phyloP scores from a whole-genome alignment of 805 yeast genomes.

The Ogataea pilisensis region DNA sequence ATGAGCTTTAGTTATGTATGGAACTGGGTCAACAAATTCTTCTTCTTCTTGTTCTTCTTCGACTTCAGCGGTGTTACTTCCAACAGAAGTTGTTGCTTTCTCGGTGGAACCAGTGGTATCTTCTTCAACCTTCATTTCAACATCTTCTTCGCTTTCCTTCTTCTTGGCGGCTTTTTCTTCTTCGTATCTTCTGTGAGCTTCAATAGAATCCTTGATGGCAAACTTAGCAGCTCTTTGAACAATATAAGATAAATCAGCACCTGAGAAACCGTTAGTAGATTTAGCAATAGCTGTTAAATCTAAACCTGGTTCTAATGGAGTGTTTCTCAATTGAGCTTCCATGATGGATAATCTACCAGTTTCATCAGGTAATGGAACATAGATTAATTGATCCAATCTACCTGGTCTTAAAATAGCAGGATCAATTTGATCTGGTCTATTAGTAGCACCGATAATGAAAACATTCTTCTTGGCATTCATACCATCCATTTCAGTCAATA shows the following conservation, averaged over 20 bases:
- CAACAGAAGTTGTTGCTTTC: background rate
- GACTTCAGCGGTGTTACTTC: no score
- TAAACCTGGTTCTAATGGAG: constrained; percentile 97
- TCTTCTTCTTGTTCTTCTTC: constrained; percentile 42
- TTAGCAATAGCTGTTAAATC: constrained; percentile 85
- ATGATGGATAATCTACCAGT: constrained; percentile 88
- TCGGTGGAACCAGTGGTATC: background rate
- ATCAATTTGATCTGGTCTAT: constrained; percentile 99
- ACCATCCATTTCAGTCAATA: constrained; percentile 98
- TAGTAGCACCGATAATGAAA: constrained; percentile 98
- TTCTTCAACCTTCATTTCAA: constrained; percentile 28
- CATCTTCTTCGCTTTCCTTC: constrained; percentile 39
- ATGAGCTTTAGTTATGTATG: constrained; percentile 88
- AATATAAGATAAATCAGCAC: constrained; percentile 97
- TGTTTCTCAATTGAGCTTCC: constrained; percentile 94
- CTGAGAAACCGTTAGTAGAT: constrained; percentile 96
- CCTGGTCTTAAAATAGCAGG: constrained; percentile 99
- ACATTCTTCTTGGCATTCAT: constrained; percentile 99
- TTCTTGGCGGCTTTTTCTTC: constrained; percentile 52
- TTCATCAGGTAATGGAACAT: constrained; percentile 98
- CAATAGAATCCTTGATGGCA: constrained; percentile 94
- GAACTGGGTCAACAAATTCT: constrained; percentile 90
- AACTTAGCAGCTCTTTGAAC: constrained; percentile 98
- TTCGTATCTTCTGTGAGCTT: constrained; percentile 57
- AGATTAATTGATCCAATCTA: constrained; percentile 95